Evolutionary conservation across 768 basidiomycete species (phyloP), one percentile per base, ranked within the genome.

Genomic region (Boletus edulis): DNA sequence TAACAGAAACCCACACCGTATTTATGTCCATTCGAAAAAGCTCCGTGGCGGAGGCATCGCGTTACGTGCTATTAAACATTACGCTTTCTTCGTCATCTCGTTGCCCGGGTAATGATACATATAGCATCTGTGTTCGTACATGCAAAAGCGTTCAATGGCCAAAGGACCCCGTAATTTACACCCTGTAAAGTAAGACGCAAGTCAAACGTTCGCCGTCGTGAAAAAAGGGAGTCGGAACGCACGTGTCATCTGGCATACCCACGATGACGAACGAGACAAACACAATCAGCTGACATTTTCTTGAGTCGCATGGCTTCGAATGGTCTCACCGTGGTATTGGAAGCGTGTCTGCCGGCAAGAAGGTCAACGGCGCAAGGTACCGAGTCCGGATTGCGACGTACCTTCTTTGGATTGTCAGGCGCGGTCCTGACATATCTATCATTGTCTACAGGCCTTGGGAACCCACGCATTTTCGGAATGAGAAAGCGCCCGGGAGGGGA

Each of bases 391-490:
- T 20, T 32, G 17, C 22, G 50, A 66, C 79, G 17, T 57, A 88
- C 90, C 83, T 91, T 89, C 82, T 92, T 92, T 15, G 91, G 91
- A 72, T 91, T 89, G 41, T 87, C 83, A 5, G 91, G 91, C 9
- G 91, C 91, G 52, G 76, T 80, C 41, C 76, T 73, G 39, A 94
- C 86, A 62, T 91, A 94, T 54, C 88, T 78, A 67, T 93, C 91
- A 66, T 95, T 94, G 64, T 91, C 92, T 39, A 80, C 73, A 1
- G 91, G 91, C 49, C 91, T 93, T 64, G 47, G 48, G 51, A 43
- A 18, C 6, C 11, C 43, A 49, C n/a, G 17, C 31, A 52, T 44
- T 32, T 60, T 49, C 49, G 50, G 55, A 56, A 39, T 39, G 34
- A 31, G 48, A 32, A 50, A 50, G 42, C 13, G 41, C 12, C 15